These are phyloP conservation scores for Phalaenopsis hybrid DNA, from an alignment of 116 monocot species.

Conservation along the genomic window DNA sequence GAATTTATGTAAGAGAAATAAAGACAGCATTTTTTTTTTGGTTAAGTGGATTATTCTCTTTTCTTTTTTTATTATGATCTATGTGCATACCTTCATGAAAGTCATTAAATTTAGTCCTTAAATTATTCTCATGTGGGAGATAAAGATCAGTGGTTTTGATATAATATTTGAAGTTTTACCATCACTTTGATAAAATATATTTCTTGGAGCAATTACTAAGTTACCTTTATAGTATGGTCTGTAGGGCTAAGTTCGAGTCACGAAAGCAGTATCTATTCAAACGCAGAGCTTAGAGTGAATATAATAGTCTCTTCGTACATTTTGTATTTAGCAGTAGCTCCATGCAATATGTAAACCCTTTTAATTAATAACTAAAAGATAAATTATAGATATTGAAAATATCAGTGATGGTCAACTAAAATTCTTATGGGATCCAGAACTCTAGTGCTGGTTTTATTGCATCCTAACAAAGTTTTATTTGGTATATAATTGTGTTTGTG, in stretches of 20 bases:
- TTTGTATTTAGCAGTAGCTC: not conserved
- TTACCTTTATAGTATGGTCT: not conserved
- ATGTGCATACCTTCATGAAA: too few species aligned
- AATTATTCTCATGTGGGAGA: too few species aligned
- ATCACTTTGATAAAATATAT: not conserved
- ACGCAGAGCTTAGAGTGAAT: not conserved
- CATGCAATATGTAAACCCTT: too few species aligned
- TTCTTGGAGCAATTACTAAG: not conserved
- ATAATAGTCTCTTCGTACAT: not conserved
- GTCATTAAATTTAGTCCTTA: too few species aligned
- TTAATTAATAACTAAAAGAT: not conserved
- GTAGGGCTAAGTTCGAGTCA: not conserved
- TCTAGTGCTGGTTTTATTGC: not conserved
- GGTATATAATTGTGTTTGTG: not conserved
- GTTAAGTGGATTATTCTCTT: too few species aligned
- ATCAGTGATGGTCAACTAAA: not conserved
- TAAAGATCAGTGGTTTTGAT: too few species aligned
- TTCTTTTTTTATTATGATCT: too few species aligned
- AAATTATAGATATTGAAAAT: not conserved
- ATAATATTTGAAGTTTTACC: too few species aligned
- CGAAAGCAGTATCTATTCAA: not conserved
- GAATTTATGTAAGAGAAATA: too few species aligned
- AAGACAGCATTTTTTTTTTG: too few species aligned
- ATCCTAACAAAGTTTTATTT: not conserved
- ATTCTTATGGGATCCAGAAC: not conserved